Evolutionary conservation across 805 yeast genomes (phyloP).

Genomic region (Candida ortonii): DNA sequence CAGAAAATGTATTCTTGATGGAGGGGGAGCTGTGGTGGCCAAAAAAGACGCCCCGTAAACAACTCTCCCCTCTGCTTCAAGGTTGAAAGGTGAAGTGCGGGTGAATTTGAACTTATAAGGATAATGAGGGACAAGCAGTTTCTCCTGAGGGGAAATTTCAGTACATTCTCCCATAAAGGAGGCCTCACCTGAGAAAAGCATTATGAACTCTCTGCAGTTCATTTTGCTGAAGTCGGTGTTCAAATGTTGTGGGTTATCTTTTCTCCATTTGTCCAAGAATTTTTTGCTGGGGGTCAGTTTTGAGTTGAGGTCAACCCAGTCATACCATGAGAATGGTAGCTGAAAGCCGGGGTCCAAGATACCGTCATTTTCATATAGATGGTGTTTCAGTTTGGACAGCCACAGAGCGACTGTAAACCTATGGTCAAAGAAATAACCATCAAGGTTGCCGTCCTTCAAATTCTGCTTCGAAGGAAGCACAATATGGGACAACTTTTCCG

Average conservation of each 20-base stretch:
- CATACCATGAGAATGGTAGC: conserved; percentile 35
- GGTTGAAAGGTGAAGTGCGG: conserved; percentile 16
- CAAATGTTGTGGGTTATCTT: conserved; percentile 6
- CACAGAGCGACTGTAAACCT: conserved; percentile 33
- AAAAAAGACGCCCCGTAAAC: conserved; percentile 33
- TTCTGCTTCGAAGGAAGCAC: conserved; percentile 55
- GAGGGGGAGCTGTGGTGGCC: conserved; percentile 26
- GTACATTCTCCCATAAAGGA: conserved; percentile 7
- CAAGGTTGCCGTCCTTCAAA: conserved; percentile 1
- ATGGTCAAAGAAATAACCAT: conserved; percentile 27
- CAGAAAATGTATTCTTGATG: conserved; percentile 31
- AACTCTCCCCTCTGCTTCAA: conserved; percentile 24
- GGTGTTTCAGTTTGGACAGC: conserved; percentile 18
- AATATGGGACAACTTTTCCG: conserved; percentile 42
- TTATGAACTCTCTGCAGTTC: conserved; percentile 20
- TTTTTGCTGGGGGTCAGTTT: conserved; percentile 16
- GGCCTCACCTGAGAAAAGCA: conserved; percentile 13
- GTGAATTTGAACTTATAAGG: conserved; percentile 22
- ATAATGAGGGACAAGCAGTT: conserved; percentile 8
- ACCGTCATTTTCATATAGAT: conserved; percentile 18
- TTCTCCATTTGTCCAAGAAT: conserved; percentile 10
- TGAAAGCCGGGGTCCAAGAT: conserved; percentile 22
- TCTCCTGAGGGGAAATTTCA: conserved; percentile 14
- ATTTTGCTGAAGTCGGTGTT: conserved; percentile 8
- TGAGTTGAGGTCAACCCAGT: conserved; percentile 28